phyloP scores from a whole-genome alignment of 306 rosid genomes.

The Rosa rugosa region DNA sequence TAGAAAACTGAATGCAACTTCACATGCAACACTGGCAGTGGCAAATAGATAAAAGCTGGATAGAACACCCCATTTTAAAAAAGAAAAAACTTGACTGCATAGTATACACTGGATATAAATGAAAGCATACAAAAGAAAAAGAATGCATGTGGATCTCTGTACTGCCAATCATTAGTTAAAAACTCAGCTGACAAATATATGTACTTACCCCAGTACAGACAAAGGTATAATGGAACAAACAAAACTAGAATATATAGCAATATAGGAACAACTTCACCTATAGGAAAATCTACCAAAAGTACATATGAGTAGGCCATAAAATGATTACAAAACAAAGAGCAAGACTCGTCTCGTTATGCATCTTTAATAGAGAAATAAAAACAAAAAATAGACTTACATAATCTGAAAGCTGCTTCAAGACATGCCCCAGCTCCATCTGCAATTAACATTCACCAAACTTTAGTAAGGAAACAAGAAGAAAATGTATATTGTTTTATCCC shows the following conservation, averaged over 20 bases:
- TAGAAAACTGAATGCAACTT: neutral
- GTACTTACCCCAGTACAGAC: neutral
- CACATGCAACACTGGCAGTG: neutral
- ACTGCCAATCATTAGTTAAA: neutral
- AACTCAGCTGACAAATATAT: neutral
- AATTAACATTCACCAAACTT: constrained; percentile 32
- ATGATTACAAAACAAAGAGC: neutral
- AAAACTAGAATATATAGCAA: neutral
- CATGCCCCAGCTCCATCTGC: constrained; percentile 74
- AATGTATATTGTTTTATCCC: neutral
- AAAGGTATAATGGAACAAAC: neutral
- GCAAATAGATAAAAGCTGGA: neutral
- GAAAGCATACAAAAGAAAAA: neutral
- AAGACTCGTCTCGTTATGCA: neutral
- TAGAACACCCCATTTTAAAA: neutral
- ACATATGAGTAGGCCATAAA: neutral
- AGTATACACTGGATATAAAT: neutral
- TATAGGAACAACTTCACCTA: neutral
- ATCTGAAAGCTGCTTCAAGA: constrained; percentile 50
- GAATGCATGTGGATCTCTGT: neutral
- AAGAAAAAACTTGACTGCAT: neutral
- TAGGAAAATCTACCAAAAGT: neutral
- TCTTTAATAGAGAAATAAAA: neutral
- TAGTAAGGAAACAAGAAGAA: neutral
- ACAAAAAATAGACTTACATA: constrained; percentile 44